These are phyloP conservation scores for Cyberlindnera suaveolens DNA, from an alignment of 805 yeast species.

Conservation along the genomic window DNA sequence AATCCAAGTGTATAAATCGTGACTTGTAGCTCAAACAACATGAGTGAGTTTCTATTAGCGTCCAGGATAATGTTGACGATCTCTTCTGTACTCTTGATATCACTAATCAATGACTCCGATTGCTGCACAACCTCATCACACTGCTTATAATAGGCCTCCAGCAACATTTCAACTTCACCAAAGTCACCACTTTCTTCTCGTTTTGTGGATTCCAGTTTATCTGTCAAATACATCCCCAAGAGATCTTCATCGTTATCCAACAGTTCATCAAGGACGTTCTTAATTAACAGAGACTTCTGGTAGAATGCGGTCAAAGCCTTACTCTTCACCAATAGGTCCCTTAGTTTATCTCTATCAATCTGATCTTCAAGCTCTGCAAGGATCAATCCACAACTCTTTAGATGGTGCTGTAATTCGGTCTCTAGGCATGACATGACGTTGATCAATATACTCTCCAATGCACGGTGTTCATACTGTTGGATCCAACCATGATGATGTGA, in stretches of 20 bases:
- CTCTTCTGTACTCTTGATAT: conserved; percentile 87
- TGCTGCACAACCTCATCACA: conserved; percentile 92
- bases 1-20: conserved; percentile 81
- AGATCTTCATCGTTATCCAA: conserved; percentile 84
- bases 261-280: conserved; percentile 77
- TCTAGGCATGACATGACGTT: conserved; percentile 78
- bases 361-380: conserved; percentile 70
- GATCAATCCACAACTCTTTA: conserved; percentile 53
- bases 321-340: conserved; percentile 67
- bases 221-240: conserved; percentile 69
- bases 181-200: conserved; percentile 29
- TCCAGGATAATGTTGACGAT: conserved; percentile 87
- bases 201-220: conserved; percentile 18
- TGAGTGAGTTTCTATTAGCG: conserved; percentile 83
- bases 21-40: conserved; percentile 79
- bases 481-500: conserved; percentile 27
- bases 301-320: conserved; percentile 66
- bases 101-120: conserved; percentile 74
- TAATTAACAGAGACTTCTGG: conserved; percentile 68
- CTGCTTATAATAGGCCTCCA: conserved; percentile 86
- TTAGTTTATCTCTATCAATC: conserved; percentile 67
- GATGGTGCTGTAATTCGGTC: conserved; percentile 59
- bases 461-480: conserved; percentile 72
- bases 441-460: conserved; percentile 74
- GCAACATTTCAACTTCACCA: conserved; percentile 78